Evolutionary conservation across 2,329 filamentous ascomycete genomes (phyloP), one percentile per base, ranked within the genome.

Genomic region (Pseudocercospora fuligena): DNA sequence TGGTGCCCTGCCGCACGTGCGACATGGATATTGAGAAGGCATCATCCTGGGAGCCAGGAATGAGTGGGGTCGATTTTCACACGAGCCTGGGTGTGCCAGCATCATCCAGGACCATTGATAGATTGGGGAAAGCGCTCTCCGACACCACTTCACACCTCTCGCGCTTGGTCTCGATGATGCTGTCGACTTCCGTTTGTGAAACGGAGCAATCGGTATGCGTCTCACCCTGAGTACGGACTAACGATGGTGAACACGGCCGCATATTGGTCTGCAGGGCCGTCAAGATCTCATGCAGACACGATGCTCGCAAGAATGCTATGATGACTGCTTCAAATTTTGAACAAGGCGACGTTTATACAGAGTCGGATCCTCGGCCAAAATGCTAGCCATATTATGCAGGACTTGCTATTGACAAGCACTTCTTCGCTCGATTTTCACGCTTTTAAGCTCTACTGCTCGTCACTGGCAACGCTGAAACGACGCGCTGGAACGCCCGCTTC

Each of bases 11-110:
- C 5, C 27, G 56, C 56, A 58, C 56, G 56, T 58, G 56, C 7
- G n/a, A 58, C 56, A 21, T 36, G 56, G 56, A 58, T 25, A 11
- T 23, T 43, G 56, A 58, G 31, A 19, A 58, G 33, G 56, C 56
- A 58, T 58, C 5, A 58, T 58, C 56, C 56, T 31, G 25, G 27
- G 4, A 56, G 7, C 25, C 2, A 27, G 21, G 16, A 19, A n/a
- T 43, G 40, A 43, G 40, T 43, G 51, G 27, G 25, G 51, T 56
- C 23, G 51, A 31, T 31, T 25, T n/a, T 27, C 21, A 23, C 12
- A 16, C 21, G 19, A 51, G 47, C 21, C 47, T 56, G 12, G 25
- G 23, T 31, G 9, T 19, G 33, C 51, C 23, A 31, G 51, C 51
- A 56, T 56, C 4, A 56, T 56, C 51, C 51, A 56, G 51, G 51